Evolutionary conservation across 768 basidiomycete genomes (phyloP), one percentile per base, ranked within the genome.

Genomic region (Fomitopsis serialis): DNA sequence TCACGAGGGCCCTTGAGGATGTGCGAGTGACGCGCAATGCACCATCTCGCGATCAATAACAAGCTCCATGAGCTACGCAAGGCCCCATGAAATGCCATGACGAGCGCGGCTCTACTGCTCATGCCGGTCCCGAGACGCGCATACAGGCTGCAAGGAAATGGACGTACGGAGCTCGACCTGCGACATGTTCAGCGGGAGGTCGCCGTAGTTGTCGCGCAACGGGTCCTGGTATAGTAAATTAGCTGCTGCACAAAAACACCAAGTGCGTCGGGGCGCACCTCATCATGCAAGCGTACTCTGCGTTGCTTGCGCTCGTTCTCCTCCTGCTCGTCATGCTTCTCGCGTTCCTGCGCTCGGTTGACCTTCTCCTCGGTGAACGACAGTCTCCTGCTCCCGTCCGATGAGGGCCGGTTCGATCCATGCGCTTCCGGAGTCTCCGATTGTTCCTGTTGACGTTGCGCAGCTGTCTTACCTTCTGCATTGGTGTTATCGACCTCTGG

Each of bases 121-220:
- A 32, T 11, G 29, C 6, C 5, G 29, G 29, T 32, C 11, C 29
- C 29, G 11, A 32, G n/a, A 6, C 11, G 37, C 37, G 13, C 44
- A 37, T 15, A 22, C 7, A n/a, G 7, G 25, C 34, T 32, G 32
- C n/a, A 19, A 19, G 34, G 11, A 53, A 34, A 45, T 24, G 2
- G 45, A 44, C 21, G 45, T n/a, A 59, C 78, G 72, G 21, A 78
- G 71, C 40, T 89, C 82, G 40, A 83, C 78, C 67, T 92, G 87
- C 13, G 94, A 96, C 72, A 93, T 89, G 72, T 97, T 88, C 46
- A 98, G 71, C 32, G 94, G 92, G 8, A 95, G 77, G 55, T 80
- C 75, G 35, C 97, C 97, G 68, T 98, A 99, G 69, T 63, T 57
- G 7, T 61, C 58, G 15, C 54, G 51, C 1, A 63, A 35, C 0